These are phyloP conservation scores for Carpinus viminea DNA, from an alignment of 306 rosid genomes.

Conservation along the genomic window DNA sequence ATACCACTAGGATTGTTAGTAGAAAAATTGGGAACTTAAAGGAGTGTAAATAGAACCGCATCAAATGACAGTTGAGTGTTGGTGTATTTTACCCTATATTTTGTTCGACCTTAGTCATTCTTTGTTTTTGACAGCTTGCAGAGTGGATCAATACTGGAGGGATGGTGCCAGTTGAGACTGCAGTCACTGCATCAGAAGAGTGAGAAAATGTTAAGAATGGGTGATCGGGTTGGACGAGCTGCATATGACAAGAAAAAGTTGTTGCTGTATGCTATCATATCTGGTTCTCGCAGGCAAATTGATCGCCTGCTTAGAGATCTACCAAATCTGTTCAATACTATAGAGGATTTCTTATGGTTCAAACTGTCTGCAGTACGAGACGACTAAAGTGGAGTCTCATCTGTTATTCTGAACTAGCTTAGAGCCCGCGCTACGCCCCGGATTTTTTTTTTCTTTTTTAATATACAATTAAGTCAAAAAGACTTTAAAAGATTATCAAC, in stretches of 20 bases:
- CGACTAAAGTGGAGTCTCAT: constrained; percentile 66
- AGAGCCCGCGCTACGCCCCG: too few relatives aligned
- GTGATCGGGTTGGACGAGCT: constrained; percentile 86
- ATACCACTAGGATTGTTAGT: too few relatives aligned
- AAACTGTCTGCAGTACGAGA: constrained; percentile 90
- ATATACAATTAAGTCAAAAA: too few relatives aligned
- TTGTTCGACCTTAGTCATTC: constrained; percentile 22
- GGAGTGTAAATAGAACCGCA: not conserved
- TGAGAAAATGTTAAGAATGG: constrained; percentile 90
- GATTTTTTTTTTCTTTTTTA: too few relatives aligned
- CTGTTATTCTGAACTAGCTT: constrained; percentile 71
- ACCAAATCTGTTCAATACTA: constrained; percentile 78
- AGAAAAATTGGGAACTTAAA: too few relatives aligned
- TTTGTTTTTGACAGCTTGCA: constrained; percentile 66
- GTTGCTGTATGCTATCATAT: constrained; percentile 81
- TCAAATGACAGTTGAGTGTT: not conserved
- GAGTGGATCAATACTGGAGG: constrained; percentile 95
- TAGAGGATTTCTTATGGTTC: constrained; percentile 99
- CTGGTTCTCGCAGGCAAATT: constrained; percentile 92
- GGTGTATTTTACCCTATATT: not conserved
- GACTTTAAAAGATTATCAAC: too few relatives aligned
- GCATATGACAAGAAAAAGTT: constrained; percentile 96
- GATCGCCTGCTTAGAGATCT: constrained; percentile 86
- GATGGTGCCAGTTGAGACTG: constrained; percentile 68
- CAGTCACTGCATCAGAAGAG: constrained; percentile 83